These are phyloP conservation scores for Pythium apleroticum DNA, from an alignment of 352 stramenopile species.

Conservation along the genomic window DNA sequence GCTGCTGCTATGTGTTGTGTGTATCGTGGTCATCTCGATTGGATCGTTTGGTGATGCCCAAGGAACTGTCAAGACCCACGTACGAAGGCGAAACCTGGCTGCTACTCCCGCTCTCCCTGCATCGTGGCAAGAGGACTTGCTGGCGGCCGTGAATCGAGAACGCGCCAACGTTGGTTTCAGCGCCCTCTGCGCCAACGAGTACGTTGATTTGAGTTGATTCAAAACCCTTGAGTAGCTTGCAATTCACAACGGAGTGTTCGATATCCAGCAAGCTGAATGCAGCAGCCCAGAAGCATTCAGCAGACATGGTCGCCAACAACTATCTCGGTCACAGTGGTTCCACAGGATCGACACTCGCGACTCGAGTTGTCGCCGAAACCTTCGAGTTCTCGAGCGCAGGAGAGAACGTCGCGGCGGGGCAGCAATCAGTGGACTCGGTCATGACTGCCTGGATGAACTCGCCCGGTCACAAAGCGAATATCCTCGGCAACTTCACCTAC, in stretches of 20 bases:
- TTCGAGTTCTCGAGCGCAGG: conserved; percentile 10
- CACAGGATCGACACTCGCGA: background rate
- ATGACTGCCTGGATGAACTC: conserved; percentile 31
- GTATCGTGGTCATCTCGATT: background rate
- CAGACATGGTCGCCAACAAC: conserved; percentile 20
- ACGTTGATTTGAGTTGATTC: background rate
- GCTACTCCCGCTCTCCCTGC: background rate
- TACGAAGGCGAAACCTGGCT: background rate
- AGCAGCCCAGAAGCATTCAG: conserved; percentile 17
- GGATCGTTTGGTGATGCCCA: background rate
- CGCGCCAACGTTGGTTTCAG: background rate
- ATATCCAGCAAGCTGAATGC: conserved; percentile 10
- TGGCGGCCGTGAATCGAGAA: background rate
- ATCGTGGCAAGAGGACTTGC: background rate
- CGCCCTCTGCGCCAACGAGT: background rate
- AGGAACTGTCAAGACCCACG: background rate
- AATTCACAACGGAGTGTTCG: background rate
- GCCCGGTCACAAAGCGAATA: conserved; percentile 25
- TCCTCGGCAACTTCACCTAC: conserved; percentile 26
- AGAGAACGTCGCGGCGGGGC: conserved; percentile 21
- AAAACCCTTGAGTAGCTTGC: background rate
- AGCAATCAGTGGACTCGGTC: conserved; percentile 16
- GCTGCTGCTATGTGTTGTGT: background rate
- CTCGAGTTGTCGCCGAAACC: conserved; percentile 10
- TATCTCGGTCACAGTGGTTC: conserved; percentile 15